phyloP scores from a whole-genome alignment of 2,329 filamentous ascomycete genomes.

The Thielaviopsis populi region DNA sequence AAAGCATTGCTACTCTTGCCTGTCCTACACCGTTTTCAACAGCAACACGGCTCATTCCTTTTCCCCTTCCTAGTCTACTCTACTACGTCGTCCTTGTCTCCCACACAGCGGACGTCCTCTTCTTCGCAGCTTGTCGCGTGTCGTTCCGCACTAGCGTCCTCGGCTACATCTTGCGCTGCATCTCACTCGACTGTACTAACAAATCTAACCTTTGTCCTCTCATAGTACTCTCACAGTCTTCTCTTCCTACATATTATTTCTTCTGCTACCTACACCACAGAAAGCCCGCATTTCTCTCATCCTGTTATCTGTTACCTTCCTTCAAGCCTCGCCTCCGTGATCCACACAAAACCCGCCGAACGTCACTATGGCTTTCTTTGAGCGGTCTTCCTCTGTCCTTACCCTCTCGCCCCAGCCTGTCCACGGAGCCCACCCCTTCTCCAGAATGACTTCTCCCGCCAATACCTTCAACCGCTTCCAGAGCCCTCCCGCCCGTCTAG shows the following conservation, averaged over 20 bases:
- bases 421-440: conserved; percentile 23
- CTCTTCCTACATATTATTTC: conserved; percentile 10
- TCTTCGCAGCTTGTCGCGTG: background rate
- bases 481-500: conserved; percentile 9
- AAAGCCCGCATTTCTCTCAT: conserved; percentile 12
- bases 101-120: background rate
- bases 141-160: background rate
- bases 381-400: conserved; percentile 27
- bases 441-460: conserved; percentile 15
- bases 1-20: background rate
- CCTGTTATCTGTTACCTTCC: conserved; percentile 7
- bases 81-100: too few species aligned
- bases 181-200: background rate
- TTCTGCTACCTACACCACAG: conserved; percentile 6
- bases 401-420: conserved; percentile 31
- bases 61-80: background rate
- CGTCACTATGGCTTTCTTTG: conserved; percentile 14
- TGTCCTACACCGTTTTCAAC: background rate
- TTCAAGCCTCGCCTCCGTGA: background rate
- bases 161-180: background rate
- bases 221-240: conserved; percentile 14
- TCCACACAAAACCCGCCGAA: background rate
- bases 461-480: conserved; percentile 14
- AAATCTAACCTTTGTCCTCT: conserved; percentile 11
- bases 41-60: background rate